phyloP scores from a whole-genome alignment of 352 stramenopile species.

The Phytophthora idaei region DNA sequence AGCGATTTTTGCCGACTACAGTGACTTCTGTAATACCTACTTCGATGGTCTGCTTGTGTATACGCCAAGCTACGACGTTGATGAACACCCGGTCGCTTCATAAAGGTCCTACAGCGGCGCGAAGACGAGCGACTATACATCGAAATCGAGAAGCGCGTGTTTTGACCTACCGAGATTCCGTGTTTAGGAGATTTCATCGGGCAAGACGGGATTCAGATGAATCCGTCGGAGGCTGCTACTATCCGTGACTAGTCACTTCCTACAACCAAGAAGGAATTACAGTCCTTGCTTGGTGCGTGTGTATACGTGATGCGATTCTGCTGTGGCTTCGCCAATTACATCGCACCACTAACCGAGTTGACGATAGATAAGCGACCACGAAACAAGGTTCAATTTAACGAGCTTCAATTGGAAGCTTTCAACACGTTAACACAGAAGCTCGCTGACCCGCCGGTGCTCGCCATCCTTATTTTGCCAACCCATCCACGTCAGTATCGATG shows the following conservation, averaged over 20 bases:
- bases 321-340: background rate
- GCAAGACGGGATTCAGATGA: background rate
- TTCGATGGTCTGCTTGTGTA: background rate
- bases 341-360: background rate
- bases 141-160: background rate
- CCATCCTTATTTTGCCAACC: background rate
- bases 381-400: background rate
- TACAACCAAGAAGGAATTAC: background rate
- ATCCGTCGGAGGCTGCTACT: background rate
- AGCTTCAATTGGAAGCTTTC: background rate
- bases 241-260: background rate
- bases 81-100: background rate
- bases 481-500: background rate
- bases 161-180: background rate
- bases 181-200: conserved; percentile 1
- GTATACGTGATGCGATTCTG: background rate
- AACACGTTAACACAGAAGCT: background rate
- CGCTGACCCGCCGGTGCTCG: background rate
- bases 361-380: background rate
- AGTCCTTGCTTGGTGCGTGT: background rate
- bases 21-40: background rate
- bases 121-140: background rate
- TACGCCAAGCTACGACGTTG: background rate
- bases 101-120: background rate
- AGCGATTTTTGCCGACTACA: background rate